Conservation (phyloP, 2,329 filamentous ascomycete genomes). For the Pseudocercospora fijiensis region DNA sequence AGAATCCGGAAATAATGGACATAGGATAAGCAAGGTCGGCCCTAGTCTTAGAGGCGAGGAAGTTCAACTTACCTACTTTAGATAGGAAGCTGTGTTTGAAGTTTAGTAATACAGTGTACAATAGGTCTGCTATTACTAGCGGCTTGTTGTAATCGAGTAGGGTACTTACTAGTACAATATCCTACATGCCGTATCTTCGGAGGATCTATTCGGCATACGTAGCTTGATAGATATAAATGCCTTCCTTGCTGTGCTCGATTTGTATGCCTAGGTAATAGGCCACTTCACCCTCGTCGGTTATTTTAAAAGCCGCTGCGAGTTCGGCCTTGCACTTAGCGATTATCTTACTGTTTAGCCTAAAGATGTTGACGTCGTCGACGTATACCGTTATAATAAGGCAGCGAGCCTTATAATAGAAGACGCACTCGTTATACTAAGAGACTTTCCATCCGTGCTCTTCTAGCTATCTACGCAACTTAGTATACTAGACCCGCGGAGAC, state of each 20-base stretch:
- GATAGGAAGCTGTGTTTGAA: background rate
- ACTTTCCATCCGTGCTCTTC: background rate
- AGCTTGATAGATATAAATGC: background rate
- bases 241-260: background rate
- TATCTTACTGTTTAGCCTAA: background rate
- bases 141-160: background rate
- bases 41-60: background rate
- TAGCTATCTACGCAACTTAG: background rate
- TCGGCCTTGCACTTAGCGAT: background rate
- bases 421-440: conserved; percentile 1
- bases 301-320: background rate
- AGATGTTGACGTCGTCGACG: background rate
- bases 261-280: background rate
- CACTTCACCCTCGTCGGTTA: background rate
- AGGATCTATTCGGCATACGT: background rate
- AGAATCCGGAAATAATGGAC: background rate
- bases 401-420: background rate
- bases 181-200: background rate
- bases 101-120: background rate
- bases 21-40: background rate
- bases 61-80: background rate
- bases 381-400: conserved; percentile 1
- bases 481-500: background rate
- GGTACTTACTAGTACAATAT: background rate
- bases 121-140: background rate